A percentile compares a stretch with the other conserved stretches of the same genome.
phyloP scores from a whole-genome alignment of 257 asterid species.

The Cruciata laevipes region DNA sequence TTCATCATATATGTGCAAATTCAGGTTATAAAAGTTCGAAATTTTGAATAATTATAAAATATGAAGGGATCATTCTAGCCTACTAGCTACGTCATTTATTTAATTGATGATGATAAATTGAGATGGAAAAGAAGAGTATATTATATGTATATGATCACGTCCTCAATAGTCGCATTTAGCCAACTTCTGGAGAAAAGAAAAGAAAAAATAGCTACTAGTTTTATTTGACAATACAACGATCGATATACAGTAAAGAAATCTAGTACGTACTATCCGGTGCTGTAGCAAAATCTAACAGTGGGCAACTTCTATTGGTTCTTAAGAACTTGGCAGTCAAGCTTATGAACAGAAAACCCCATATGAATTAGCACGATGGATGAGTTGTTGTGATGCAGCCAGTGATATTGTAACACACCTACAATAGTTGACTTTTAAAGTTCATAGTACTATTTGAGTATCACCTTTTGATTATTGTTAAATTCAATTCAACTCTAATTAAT shows the following conservation, averaged over 20 bases:
- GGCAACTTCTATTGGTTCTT: not conserved
- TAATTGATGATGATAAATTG: not conserved
- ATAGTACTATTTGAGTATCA: too few relatives aligned
- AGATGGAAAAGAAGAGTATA: too few relatives aligned
- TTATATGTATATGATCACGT: not conserved
- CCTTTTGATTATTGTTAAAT: too few relatives aligned
- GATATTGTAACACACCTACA: not conserved
- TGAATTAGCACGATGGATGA: not conserved
- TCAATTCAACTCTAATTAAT: too few relatives aligned
- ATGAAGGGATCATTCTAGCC: not conserved
- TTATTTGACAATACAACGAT: too few relatives aligned
- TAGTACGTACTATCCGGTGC: not conserved
- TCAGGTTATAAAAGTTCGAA: too few relatives aligned
- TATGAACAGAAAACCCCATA: conserved; percentile 1
- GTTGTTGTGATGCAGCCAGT: not conserved
- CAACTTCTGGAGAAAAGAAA: not conserved
- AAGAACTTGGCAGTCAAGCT: not conserved
- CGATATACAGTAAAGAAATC: too few relatives aligned
- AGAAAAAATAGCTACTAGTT: too few relatives aligned
- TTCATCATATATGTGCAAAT: too few relatives aligned
- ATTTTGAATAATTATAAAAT: too few relatives aligned
- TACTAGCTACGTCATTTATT: not conserved
- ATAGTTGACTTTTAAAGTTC: not conserved
- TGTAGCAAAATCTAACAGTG: not conserved
- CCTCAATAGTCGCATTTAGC: not conserved